These are phyloP conservation scores for Acanthamoeba rhysodes DNA, from an alignment of 208 protist genomes.

Conservation along the genomic window DNA sequence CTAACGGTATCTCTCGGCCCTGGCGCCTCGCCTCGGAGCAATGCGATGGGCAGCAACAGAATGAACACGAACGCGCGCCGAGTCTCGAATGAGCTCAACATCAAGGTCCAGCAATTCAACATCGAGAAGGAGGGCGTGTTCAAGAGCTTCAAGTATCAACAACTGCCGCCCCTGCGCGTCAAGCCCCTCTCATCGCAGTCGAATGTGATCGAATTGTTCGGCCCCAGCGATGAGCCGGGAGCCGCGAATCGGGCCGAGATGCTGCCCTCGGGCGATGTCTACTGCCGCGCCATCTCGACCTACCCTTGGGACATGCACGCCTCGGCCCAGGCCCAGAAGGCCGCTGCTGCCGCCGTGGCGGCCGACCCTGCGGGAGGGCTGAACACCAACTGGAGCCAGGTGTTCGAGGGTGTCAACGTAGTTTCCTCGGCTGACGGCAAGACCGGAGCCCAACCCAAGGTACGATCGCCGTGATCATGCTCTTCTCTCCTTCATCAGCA, in stretches of 20 bases:
- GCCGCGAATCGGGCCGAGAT: background rate
- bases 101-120: slow-evolving; percentile 65
- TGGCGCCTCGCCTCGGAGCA: background rate
- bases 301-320: slow-evolving; percentile 43
- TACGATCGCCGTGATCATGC: background rate
- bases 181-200: slow-evolving; percentile 58
- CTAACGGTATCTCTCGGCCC: background rate
- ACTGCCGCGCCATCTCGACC: slow-evolving; percentile 63
- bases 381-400: slow-evolving; percentile 37
- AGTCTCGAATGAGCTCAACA: slow-evolving; percentile 32
- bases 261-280: background rate
- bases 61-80: background rate
- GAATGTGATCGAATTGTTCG: slow-evolving; percentile 56
- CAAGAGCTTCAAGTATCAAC: slow-evolving; percentile 65
- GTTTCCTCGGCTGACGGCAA: slow-evolving; percentile 12
- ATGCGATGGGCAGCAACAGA: background rate
- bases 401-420: slow-evolving; percentile 5
- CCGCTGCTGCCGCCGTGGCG: background rate
- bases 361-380: background rate
- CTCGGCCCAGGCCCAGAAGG: slow-evolving; percentile 15
- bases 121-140: slow-evolving; percentile 64
- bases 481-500: background rate
- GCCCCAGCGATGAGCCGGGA: slow-evolving; percentile 25
- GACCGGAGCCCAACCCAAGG: background rate
- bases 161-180: slow-evolving; percentile 63